phyloP scores from a whole-genome alignment of 2,329 filamentous ascomycete species.

The Dothiorella sarmentorum region DNA sequence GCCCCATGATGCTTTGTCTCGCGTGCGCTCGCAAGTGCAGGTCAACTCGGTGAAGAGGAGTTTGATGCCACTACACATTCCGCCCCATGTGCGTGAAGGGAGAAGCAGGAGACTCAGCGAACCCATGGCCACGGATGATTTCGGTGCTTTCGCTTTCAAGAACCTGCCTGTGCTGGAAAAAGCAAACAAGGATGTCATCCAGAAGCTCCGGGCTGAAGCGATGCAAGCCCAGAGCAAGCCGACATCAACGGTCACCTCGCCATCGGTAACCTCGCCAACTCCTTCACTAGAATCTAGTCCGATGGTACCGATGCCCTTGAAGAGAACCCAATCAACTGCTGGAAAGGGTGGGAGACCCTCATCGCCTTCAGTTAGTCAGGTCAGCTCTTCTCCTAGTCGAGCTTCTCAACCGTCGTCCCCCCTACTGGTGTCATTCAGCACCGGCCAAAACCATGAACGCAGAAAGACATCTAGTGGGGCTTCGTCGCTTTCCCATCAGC shows the following conservation, averaged over 20 bases:
- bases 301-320: constrained; percentile 72
- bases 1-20: constrained; percentile 89
- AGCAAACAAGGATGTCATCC: constrained; percentile 97
- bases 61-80: constrained; percentile 92
- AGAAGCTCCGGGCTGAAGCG: constrained; percentile 89
- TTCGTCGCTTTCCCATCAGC: constrained; percentile 77
- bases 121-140: constrained; percentile 84
- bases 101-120: constrained; percentile 87
- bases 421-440: constrained; percentile 92
- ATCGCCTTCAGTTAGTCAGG: constrained; percentile 79
- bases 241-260: constrained; percentile 40
- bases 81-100: constrained; percentile 88
- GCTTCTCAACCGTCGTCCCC: constrained; percentile 83
- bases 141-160: constrained; percentile 95
- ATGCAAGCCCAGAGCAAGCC: constrained; percentile 64
- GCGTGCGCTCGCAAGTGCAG: constrained; percentile 82
- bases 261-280: constrained; percentile 48
- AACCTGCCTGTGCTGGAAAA: constrained; percentile 95
- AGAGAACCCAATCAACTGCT: constrained; percentile 71
- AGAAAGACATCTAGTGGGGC: constrained; percentile 91
- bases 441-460: constrained; percentile 75
- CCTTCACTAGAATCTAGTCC: constrained; percentile 83
- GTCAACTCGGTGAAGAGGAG: constrained; percentile 79
- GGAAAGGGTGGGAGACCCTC: constrained; percentile 73
- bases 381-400: constrained; percentile 82